Percentiles rank a stretch among this genome's conserved stretches.
phyloP scores from a whole-genome alignment of 1,139 yeast species.

The Hansenula sp. region DNA sequence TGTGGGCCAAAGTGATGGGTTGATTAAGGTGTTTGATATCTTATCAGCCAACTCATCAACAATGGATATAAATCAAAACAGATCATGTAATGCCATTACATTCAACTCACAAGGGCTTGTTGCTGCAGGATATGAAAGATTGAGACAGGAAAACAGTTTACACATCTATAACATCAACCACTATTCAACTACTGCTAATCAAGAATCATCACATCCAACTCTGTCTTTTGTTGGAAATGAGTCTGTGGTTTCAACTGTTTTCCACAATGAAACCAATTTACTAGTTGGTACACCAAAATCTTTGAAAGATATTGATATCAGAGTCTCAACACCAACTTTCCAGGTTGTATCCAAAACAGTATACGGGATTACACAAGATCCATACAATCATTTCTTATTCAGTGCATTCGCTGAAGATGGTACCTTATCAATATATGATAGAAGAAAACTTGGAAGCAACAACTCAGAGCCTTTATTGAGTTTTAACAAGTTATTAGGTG shows the following conservation, averaged over 20 bases:
- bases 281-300: slow-evolving; percentile 77
- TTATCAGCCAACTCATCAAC: slow-evolving; percentile 35
- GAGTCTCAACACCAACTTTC: slow-evolving; percentile 64
- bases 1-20: slow-evolving; percentile 73
- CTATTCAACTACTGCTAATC: slow-evolving; percentile 38
- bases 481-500: slow-evolving; percentile 65
- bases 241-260: slow-evolving; percentile 62
- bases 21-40: slow-evolving; percentile 60
- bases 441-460: slow-evolving; percentile 50
- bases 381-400: slow-evolving; percentile 58
- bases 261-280: slow-evolving; percentile 58
- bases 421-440: slow-evolving; percentile 81
- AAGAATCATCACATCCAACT: slow-evolving; percentile 47
- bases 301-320: slow-evolving; percentile 71
- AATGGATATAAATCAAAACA: slow-evolving; percentile 52
- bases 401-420: slow-evolving; percentile 83
- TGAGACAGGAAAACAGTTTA: slow-evolving; percentile 65
- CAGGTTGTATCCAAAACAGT: slow-evolving; percentile 78
- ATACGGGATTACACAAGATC: slow-evolving; percentile 65
- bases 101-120: slow-evolving; percentile 62
- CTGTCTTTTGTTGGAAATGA: slow-evolving; percentile 69
- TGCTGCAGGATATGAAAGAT: slow-evolving; percentile 79
- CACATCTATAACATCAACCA: slow-evolving; percentile 80
- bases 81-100: slow-evolving; percentile 74
- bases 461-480: slow-evolving; percentile 52